Base-by-base conservation (phyloP, 2,329 filamentous ascomycete species). In the Alternaria hordeiaustralica region DNA sequence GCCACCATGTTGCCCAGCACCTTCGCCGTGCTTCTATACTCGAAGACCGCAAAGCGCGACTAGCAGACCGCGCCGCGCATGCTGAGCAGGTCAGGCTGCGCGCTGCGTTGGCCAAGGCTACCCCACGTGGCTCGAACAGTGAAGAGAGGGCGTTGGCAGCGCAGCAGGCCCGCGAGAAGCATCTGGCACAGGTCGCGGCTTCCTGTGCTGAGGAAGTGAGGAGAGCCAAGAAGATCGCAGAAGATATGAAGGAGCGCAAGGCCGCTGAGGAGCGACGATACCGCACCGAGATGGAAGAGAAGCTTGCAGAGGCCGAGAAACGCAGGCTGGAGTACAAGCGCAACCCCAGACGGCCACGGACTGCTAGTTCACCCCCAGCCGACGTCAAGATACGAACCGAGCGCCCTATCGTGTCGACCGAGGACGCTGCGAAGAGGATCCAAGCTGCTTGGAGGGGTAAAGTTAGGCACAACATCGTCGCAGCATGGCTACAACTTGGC, bases 121-220 rank as follows among this genome's bases (percentile, higher is more conserved):
- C 88, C 7, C 87, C 89, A 20, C 88, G 90, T 69, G 87, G 83
- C 30, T 88, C 87, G 3, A 85, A 89, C 58, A 92, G 89, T 47
- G 92, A 95, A 77, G 92, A 94, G 79, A 86, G 90, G 55, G 91
- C 92, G 4, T 81, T 94, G 62, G 92, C 92, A 6, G 92, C 92
- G 6, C 89, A 93, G 66, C 87, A 93, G 68, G 90, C 92, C 1
- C 87, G 93, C 61, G 91, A 95, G 81, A 91, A 91, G 71, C 93
- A 94, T 71, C 81, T 96, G 18, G 92, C 91, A 9, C 92, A 94
- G 77, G 94, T 95, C 46, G 91, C 92, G 5, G 91, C 92, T 53
- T 87, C 88, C 64, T 95, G 92, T 75, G 92, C 92, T 20, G 92
- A 94, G 78, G 92, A 96, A 77, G 92, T 96, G 15, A 89, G 91